These are phyloP conservation scores for Scleromitrula shiraiana DNA, from an alignment of 2,329 filamentous ascomycete genomes.

Conservation along the genomic window DNA sequence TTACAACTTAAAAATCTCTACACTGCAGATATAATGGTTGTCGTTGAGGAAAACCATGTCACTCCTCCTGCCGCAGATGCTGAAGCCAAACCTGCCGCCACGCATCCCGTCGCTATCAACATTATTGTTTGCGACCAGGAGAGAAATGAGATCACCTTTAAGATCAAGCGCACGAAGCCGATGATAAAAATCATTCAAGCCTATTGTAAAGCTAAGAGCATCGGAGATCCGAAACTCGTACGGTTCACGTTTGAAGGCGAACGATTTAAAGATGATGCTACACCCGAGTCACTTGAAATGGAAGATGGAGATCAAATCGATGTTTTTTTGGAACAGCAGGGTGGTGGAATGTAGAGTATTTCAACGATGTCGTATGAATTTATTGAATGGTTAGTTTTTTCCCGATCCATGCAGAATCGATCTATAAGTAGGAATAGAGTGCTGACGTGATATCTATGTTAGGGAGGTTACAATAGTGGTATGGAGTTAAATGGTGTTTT, in stretches of 20 bases:
- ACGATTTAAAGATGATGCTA: not conserved
- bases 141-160: not conserved
- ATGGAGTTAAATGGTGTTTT: too few species aligned
- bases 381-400: not conserved
- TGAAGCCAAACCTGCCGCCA: not conserved
- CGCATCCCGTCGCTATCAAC: not conserved
- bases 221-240: not conserved
- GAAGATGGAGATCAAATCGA: not conserved
- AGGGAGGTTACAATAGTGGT: too few species aligned
- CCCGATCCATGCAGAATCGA: not conserved
- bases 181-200: slow-evolving; percentile 1
- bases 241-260: not conserved
- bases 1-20: too few species aligned
- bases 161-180: not conserved
- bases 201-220: not conserved
- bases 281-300: slow-evolving; percentile 2
- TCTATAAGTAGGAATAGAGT: not conserved
- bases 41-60: too few species aligned
- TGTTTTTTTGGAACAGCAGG: not conserved
- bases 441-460: not conserved
- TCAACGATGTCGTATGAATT: not conserved
- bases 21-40: too few species aligned
- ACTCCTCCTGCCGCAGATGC: not conserved
- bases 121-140: not conserved
- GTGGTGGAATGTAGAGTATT: too few species aligned